Conservation (phyloP, 495 filamentous ascomycete genomes). For the Penicillium coprophilum region DNA sequence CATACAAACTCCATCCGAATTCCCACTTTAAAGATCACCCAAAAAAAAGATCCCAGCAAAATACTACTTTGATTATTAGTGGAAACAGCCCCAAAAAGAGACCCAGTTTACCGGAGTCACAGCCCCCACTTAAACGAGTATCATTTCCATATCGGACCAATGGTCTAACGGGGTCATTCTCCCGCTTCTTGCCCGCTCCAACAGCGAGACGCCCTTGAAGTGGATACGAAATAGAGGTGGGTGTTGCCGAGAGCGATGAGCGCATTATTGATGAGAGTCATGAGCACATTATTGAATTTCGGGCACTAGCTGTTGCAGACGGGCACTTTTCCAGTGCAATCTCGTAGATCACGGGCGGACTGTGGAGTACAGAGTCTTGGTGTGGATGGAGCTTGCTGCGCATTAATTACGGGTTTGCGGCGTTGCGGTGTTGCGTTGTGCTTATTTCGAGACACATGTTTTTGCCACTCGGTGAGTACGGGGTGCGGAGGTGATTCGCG, state of each 20-base stretch:
- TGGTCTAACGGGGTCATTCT: constrained; percentile 7
- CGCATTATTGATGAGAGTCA: constrained; percentile 4
- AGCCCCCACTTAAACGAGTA: constrained; percentile 2
- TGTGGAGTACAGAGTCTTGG: constrained; percentile 4
- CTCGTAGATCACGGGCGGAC: constrained; percentile 6
- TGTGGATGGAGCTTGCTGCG: background rate
- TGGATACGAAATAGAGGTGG: background rate
- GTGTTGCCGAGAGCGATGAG: background rate
- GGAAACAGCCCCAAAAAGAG: constrained; percentile 6
- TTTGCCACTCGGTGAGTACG: background rate
- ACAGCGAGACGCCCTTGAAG: background rate
- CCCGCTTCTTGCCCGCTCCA: constrained; percentile 4
- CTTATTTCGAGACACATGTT: background rate
- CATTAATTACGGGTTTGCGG: background rate
- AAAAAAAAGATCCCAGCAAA: background rate
- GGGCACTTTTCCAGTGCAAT: constrained; percentile 7
- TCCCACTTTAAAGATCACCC: background rate
- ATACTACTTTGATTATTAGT: background rate
- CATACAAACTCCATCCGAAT: background rate
- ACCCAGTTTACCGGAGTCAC: background rate
- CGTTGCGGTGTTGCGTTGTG: background rate
- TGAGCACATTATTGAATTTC: constrained; percentile 8
- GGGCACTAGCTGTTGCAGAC: constrained; percentile 5
- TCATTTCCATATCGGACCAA: constrained; percentile 10
- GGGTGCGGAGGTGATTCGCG: background rate